Conservation (phyloP, 768 basidiomycete species). For the Tricholoma sp. region DNA sequence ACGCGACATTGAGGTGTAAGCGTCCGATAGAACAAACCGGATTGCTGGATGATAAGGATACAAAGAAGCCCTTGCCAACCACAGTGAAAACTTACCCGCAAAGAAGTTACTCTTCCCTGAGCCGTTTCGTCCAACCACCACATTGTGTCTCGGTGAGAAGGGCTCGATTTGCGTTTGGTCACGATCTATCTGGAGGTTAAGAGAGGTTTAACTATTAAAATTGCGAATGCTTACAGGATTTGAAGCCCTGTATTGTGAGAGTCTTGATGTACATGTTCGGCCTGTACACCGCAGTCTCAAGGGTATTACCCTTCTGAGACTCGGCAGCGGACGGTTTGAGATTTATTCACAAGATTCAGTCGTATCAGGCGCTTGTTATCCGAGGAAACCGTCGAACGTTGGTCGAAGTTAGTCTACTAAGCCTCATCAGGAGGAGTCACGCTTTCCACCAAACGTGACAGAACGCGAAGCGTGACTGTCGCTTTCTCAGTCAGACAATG, state of each 20-base stretch:
- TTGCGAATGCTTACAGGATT: conserved; percentile 70
- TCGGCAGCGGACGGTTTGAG: not conserved
- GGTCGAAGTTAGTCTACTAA: not conserved
- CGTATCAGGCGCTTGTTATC: too few relatives aligned
- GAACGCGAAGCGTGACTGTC: not conserved
- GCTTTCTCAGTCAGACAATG: too few relatives aligned
- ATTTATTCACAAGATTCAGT: not conserved
- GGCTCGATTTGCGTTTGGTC: conserved; percentile 93
- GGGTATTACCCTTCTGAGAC: not conserved
- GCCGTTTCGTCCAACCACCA: conserved; percentile 96
- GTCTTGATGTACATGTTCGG: conserved; percentile 80
- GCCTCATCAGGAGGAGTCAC: not conserved
- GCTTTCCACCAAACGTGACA: not conserved
- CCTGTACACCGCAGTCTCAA: not conserved
- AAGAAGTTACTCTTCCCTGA: conserved; percentile 99
- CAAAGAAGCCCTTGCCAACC: not conserved
- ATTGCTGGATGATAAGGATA: conserved; percentile 54
- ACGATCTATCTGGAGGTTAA: conserved; percentile 45
- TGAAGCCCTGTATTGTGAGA: conserved; percentile 91
- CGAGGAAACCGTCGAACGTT: not conserved
- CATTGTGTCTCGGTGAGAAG: conserved; percentile 90
- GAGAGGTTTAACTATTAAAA: not conserved
- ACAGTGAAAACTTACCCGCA: conserved; percentile 51
- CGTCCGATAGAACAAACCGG: conserved; percentile 95
- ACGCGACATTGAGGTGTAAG: conserved; percentile 91